A percentile compares a stretch with the other conserved stretches of the same genome.
phyloP scores from a whole-genome alignment of 2,329 filamentous ascomycete species.

The Fusarium buharicum region DNA sequence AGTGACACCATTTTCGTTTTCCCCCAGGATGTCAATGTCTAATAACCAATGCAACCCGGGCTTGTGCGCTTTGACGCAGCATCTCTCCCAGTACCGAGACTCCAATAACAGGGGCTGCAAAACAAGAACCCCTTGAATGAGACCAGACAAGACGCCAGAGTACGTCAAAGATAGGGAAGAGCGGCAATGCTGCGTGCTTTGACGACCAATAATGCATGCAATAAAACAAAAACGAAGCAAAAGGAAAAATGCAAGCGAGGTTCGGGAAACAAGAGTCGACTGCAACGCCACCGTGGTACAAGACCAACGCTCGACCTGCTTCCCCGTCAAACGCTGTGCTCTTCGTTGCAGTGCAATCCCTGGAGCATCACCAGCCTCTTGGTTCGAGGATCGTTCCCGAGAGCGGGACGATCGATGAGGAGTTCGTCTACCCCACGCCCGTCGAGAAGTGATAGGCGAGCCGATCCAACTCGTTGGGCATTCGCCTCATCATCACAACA shows the following conservation, averaged over 20 bases:
- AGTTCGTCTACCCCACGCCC: conserved; percentile 20
- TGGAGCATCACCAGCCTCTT: conserved; percentile 7
- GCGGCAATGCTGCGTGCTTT: conserved; percentile 11
- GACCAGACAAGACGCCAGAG: conserved; percentile 13
- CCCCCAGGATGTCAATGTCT: conserved; percentile 20
- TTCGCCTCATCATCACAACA: conserved; percentile 6
- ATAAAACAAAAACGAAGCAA: background rate
- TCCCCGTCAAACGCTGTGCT: conserved; percentile 35
- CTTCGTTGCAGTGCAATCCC: conserved; percentile 4
- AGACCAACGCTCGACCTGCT: conserved; percentile 35
- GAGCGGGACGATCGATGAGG: conserved; percentile 13
- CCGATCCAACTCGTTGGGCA: background rate
- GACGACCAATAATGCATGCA: conserved; percentile 27
- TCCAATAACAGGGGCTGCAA: conserved; percentile 10
- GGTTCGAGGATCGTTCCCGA: conserved; percentile 11
- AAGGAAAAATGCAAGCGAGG: conserved; percentile 1
- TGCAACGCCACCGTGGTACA: conserved; percentile 28
- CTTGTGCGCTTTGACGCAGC: background rate
- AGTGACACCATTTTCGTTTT: conserved; percentile 1
- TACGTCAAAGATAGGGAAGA: conserved; percentile 15
- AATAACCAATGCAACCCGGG: conserved; percentile 18
- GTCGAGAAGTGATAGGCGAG: conserved; percentile 14
- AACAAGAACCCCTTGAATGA: background rate
- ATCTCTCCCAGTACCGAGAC: conserved; percentile 11
- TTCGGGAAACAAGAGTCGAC: conserved; percentile 13